Percentiles rank a stretch among this genome's conserved stretches.
These are phyloP conservation scores for Sparassis latifolia DNA, from an alignment of 1,284 basidiomycete genomes.

Conservation along the genomic window DNA sequence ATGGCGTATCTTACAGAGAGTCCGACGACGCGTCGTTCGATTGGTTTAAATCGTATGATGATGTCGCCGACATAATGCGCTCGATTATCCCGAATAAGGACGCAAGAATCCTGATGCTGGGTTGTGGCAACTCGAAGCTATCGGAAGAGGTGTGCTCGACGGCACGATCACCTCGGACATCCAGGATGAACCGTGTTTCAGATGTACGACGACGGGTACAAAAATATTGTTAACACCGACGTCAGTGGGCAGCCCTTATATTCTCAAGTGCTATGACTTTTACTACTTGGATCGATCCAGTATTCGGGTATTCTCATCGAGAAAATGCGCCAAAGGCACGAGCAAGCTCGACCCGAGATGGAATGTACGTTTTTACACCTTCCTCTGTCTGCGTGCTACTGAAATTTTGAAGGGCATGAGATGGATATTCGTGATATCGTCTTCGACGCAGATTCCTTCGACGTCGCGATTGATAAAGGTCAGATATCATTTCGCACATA, in stretches of 20 bases:
- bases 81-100: conserved; percentile 59
- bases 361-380: conserved; percentile 46
- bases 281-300: conserved; percentile 30
- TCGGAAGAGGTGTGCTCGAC: conserved; percentile 56
- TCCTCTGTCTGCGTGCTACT: background rate
- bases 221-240: conserved; percentile 80
- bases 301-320: conserved; percentile 80
- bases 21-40: conserved; percentile 66
- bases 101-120: conserved; percentile 78
- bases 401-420: conserved; percentile 58
- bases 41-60: conserved; percentile 78
- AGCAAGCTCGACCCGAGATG: conserved; percentile 58
- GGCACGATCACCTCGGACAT: conserved; percentile 4
- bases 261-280: conserved; percentile 2
- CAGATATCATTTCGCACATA: background rate
- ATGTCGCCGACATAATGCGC: conserved; percentile 54
- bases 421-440: conserved; percentile 80
- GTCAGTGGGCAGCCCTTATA: conserved; percentile 33
- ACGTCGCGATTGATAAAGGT: conserved; percentile 90
- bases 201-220: conserved; percentile 92
- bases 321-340: conserved; percentile 69
- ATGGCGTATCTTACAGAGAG: conserved; percentile 40
- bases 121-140: conserved; percentile 84
- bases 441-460: conserved; percentile 67
- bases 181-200: conserved; percentile 22